Conservation (phyloP, 2,329 filamentous ascomycete genomes). For the Leptographium lundbergii region DNA sequence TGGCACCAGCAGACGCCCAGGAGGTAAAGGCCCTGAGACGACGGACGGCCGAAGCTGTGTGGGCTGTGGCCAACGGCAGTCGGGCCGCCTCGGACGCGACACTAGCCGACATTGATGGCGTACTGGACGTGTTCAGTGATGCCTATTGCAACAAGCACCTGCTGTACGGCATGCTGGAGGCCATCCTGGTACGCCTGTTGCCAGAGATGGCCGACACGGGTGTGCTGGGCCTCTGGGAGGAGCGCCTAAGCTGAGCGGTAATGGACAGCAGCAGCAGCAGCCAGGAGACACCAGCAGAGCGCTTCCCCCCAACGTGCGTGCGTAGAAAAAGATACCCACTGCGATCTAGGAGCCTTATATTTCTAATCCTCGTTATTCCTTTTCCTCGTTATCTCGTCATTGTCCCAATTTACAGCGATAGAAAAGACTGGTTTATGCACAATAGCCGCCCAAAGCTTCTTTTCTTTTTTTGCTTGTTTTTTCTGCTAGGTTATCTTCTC, state of each 20-base stretch:
- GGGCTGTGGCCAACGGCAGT: not conserved
- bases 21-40: slow-evolving; percentile 46
- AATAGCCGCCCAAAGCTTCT: slow-evolving; percentile 11
- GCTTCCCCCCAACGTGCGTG: not conserved
- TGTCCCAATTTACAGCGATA: not conserved
- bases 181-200: slow-evolving; percentile 67
- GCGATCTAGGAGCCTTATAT: not conserved
- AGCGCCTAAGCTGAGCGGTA: slow-evolving; percentile 41
- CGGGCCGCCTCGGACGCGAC: slow-evolving; percentile 15
- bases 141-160: slow-evolving; percentile 88
- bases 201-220: slow-evolving; percentile 70
- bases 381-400: not conserved
- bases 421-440: slow-evolving; percentile 4
- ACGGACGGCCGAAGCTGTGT: slow-evolving; percentile 11
- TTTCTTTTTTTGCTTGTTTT: slow-evolving; percentile 6
- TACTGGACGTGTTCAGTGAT: slow-evolving; percentile 67
- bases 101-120: slow-evolving; percentile 45
- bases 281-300: not conserved
- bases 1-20: slow-evolving; percentile 46
- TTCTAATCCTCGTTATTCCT: not conserved
- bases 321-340: not conserved
- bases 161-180: slow-evolving; percentile 69
- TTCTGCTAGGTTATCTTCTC: not conserved
- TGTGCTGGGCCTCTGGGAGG: slow-evolving; percentile 59
- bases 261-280: not conserved